Evolutionary conservation across 2,329 filamentous ascomycete species (phyloP).

Genomic region (Whalleya microplaca): DNA sequence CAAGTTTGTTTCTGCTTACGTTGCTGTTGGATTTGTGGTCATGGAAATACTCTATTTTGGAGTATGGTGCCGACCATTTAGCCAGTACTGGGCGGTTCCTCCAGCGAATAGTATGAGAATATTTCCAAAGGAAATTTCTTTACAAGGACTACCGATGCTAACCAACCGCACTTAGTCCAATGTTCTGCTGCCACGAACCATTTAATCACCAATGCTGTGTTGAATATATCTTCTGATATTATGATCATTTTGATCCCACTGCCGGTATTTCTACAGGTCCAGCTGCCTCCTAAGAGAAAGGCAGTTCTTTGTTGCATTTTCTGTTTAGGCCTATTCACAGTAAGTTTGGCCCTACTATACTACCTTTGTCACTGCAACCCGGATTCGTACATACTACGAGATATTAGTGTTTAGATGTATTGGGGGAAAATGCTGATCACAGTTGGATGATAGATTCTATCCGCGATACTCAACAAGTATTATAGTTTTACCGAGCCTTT

Average conservation of each 20-base stretch:
- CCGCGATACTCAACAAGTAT: conserved; percentile 52
- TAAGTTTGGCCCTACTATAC: conserved; percentile 30
- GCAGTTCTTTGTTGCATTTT: conserved; percentile 52
- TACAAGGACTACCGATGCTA: background rate
- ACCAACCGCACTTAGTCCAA: conserved; percentile 45
- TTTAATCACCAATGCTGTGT: conserved; percentile 59
- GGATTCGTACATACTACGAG: background rate
- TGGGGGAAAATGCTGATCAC: background rate
- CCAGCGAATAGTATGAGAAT: conserved; percentile 48
- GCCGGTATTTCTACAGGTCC: conserved; percentile 54
- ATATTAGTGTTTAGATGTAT: background rate
- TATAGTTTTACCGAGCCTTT: conserved; percentile 47
- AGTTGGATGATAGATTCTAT: conserved; percentile 45
- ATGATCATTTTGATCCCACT: conserved; percentile 63
- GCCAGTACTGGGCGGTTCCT: conserved; percentile 61
- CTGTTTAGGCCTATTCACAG: conserved; percentile 50
- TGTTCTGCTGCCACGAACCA: conserved; percentile 61
- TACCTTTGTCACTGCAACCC: background rate
- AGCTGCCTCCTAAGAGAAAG: conserved; percentile 56
- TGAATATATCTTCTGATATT: conserved; percentile 64
- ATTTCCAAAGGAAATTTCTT: background rate
- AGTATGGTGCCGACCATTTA: conserved; percentile 60
- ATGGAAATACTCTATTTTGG: conserved; percentile 55
- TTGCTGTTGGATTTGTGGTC: conserved; percentile 49
- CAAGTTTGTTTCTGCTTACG: conserved; percentile 53